phyloP scores from a whole-genome alignment of 108 stramenopile genomes.

The Seminavis robusta region DNA sequence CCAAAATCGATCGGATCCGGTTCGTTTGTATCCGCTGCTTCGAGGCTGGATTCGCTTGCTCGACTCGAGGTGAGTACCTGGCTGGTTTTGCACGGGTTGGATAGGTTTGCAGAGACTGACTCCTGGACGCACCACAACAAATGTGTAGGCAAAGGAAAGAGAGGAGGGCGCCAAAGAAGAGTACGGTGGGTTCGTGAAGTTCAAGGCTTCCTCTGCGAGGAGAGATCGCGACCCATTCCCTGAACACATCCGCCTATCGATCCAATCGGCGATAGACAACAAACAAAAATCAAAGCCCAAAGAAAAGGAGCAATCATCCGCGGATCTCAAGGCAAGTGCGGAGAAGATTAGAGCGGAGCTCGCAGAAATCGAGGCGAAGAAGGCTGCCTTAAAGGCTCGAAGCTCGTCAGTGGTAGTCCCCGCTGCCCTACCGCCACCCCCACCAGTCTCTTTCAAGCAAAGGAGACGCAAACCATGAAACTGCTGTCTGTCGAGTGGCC shows the following conservation, averaged over 20 bases:
- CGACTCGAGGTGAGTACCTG: background rate
- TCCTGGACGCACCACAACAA: background rate
- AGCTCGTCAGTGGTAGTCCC: no score
- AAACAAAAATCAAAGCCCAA: background rate
- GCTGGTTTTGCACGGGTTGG: background rate
- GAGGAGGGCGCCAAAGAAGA: no score
- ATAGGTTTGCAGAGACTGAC: background rate
- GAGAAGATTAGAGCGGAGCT: background rate
- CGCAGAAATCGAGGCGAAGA: constrained; percentile 17
- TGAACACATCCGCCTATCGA: no score
- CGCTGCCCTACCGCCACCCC: no score
- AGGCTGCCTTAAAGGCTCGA: constrained; percentile 22
- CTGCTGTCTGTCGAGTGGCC: no score
- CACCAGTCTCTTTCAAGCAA: no score
- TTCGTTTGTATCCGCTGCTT: background rate
- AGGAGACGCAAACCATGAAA: no score
- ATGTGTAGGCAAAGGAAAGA: constrained; percentile 4
- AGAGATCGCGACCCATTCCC: no score
- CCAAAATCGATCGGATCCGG: background rate
- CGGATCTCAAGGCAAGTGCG: background rate
- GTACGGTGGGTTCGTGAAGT: constrained; percentile 10
- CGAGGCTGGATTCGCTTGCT: background rate
- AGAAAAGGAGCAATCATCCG: background rate
- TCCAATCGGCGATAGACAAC: background rate
- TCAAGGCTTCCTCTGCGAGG: background rate